phyloP scores from a whole-genome alignment of 352 stramenopile species.

The Phytopythium cucurbitacearum region DNA sequence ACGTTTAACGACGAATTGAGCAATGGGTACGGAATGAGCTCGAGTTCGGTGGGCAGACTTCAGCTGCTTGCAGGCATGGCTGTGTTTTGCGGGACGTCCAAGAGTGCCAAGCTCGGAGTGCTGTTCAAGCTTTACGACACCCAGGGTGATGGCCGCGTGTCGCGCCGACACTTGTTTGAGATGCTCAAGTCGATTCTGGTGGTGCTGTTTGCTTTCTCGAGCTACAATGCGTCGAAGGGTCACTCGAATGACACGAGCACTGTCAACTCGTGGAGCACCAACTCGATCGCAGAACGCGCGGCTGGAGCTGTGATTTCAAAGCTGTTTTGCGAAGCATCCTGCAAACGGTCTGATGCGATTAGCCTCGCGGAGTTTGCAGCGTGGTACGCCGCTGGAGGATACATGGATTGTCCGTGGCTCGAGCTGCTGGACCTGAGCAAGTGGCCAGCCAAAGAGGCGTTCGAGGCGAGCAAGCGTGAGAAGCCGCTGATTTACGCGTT shows the following conservation, averaged over 20 bases:
- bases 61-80: conserved; percentile 84
- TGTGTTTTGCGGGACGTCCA: conserved; percentile 93
- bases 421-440: conserved; percentile 95
- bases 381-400: conserved; percentile 94
- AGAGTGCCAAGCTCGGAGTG: conserved; percentile 92
- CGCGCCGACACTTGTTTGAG: conserved; percentile 73
- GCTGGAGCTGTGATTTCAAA: conserved; percentile 91
- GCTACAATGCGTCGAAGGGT: conserved; percentile 55
- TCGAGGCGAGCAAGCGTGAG: conserved; percentile 83
- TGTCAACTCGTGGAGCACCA: conserved; percentile 66
- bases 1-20: conserved; percentile 7
- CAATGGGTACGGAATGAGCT: conserved; percentile 23
- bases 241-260: conserved; percentile 60
- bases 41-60: conserved; percentile 68
- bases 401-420: conserved; percentile 94
- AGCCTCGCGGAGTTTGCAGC: conserved; percentile 94
- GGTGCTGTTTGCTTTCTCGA: conserved; percentile 83
- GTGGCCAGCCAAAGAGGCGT: conserved; percentile 88
- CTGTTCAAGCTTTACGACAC: conserved; percentile 81
- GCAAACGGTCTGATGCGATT: conserved; percentile 71
- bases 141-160: conserved; percentile 57
- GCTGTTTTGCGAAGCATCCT: conserved; percentile 70
- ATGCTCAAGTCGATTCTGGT: conserved; percentile 78
- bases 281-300: conserved; percentile 76
- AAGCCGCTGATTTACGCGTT: conserved; percentile 84